These are phyloP conservation scores for Ustilago loliicola DNA, from an alignment of 1,284 basidiomycete species.

Conservation along the genomic window DNA sequence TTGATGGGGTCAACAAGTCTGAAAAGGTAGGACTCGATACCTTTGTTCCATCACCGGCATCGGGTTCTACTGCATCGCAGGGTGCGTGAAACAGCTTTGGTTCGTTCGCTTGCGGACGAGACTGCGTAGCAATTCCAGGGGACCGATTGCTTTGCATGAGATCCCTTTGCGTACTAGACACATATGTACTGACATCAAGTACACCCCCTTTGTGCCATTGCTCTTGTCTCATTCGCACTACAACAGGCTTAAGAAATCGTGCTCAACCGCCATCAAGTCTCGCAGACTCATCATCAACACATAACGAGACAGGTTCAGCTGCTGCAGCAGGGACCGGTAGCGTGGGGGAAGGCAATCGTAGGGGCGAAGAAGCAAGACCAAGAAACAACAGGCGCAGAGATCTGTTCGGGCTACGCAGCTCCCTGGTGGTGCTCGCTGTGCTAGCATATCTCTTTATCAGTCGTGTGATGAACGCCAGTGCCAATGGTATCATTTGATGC, in stretches of 20 bases:
- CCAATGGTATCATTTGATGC: conserved; percentile 45
- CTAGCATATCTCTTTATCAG: conserved; percentile 61
- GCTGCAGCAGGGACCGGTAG: background rate
- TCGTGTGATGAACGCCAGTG: conserved; percentile 47
- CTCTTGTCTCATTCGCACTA: background rate
- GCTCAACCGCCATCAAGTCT: background rate
- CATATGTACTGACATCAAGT: conserved; percentile 10
- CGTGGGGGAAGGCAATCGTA: background rate
- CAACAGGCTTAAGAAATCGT: conserved; percentile 29
- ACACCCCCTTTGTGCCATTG: background rate
- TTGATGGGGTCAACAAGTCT: conserved; percentile 19
- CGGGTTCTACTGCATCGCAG: conserved; percentile 44
- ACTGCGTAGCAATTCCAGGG: background rate
- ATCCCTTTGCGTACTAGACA: background rate
- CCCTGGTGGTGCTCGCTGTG: conserved; percentile 50
- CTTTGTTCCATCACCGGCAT: conserved; percentile 37
- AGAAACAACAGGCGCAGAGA: conserved; percentile 33
- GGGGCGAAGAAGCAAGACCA: conserved; percentile 19
- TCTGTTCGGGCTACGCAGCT: conserved; percentile 47
- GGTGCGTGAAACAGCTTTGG: conserved; percentile 28
- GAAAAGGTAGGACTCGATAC: conserved; percentile 50
- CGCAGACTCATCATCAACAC: background rate
- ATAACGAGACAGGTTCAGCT: background rate
- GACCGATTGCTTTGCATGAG: conserved; percentile 17
- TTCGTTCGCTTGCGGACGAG: background rate